These are phyloP conservation scores for Aspergillus ibericus DNA, from an alignment of 2,329 filamentous ascomycete genomes.

Conservation along the genomic window DNA sequence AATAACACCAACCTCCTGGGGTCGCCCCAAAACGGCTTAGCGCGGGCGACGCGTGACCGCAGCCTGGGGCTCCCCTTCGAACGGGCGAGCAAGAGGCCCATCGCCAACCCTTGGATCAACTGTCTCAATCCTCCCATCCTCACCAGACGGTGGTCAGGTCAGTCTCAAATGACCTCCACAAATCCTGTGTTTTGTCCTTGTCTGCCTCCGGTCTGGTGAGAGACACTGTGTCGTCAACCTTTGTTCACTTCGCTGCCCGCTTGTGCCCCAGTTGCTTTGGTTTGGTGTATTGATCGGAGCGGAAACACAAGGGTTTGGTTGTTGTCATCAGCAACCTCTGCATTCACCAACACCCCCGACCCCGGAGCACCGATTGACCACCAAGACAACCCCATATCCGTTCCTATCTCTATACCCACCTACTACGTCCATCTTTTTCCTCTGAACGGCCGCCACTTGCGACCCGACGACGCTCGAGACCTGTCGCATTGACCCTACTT, in stretches of 20 bases:
- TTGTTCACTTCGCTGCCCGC: conserved; percentile 13
- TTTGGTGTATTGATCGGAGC: conserved; percentile 22
- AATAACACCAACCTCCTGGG: conserved; percentile 16
- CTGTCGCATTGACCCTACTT: conserved; percentile 23
- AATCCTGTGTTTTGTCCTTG: conserved; percentile 13
- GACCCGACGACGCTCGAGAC: conserved; percentile 14
- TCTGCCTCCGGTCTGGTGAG: conserved; percentile 24
- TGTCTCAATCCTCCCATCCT: conserved; percentile 15
- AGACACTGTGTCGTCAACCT: conserved; percentile 9
- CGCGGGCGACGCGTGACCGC: conserved; percentile 41
- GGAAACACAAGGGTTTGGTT: conserved; percentile 18
- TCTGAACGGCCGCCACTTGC: conserved; percentile 14
- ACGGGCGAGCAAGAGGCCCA: conserved; percentile 25
- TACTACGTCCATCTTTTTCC: neutral
- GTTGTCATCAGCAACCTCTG: conserved; percentile 26
- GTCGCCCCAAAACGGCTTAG: conserved; percentile 31
- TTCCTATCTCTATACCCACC: conserved; percentile 1
- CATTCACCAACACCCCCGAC: conserved; percentile 22
- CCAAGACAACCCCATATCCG: conserved; percentile 1
- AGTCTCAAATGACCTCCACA: conserved; percentile 25
- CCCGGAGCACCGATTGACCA: conserved; percentile 20
- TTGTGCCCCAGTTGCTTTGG: conserved; percentile 14
- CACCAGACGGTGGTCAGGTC: conserved; percentile 27
- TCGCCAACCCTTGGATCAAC: conserved; percentile 20
- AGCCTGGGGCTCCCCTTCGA: conserved; percentile 29